phyloP scores from a whole-genome alignment of 768 basidiomycete genomes.

The Naganishia onofrii region DNA sequence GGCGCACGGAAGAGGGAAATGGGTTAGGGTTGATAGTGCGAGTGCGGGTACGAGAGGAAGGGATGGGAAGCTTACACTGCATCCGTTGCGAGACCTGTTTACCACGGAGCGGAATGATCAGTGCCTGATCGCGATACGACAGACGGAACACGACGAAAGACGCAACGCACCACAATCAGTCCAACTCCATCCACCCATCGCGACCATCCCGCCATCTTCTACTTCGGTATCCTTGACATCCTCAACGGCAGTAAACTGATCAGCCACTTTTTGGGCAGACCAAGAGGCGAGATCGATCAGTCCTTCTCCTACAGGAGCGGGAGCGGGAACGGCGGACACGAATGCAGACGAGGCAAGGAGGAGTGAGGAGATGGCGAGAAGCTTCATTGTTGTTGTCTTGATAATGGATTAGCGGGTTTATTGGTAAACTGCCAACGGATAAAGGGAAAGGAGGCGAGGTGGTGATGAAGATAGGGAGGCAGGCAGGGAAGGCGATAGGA shows the following conservation, averaged over 20 bases:
- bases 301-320: slow-evolving; percentile 32
- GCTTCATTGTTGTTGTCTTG: slow-evolving; percentile 28
- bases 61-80: slow-evolving; percentile 37
- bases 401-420: too few species aligned
- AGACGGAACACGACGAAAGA: slow-evolving; percentile 73
- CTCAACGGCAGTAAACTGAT: slow-evolving; percentile 30
- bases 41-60: too few species aligned
- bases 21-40: not conserved
- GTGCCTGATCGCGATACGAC: not conserved
- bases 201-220: slow-evolving; percentile 49
- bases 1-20: slow-evolving; percentile 29
- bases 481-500: not conserved
- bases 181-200: slow-evolving; percentile 64
- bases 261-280: slow-evolving; percentile 36
- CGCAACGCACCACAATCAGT: slow-evolving; percentile 70
- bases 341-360: slow-evolving; percentile 35
- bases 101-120: not conserved
- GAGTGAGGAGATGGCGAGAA: slow-evolving; percentile 20
- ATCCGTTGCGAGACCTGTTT: slow-evolving; percentile 41
- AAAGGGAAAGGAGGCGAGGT: not conserved
- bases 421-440: too few species aligned
- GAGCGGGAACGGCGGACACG: slow-evolving; percentile 36
- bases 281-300: slow-evolving; percentile 42
- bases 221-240: not conserved
- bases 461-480: not conserved